Evolutionary conservation across 192 early-diverging fungal species (phyloP), one percentile per base, ranked within the genome.

Genomic region (Coemansia sp.): DNA sequence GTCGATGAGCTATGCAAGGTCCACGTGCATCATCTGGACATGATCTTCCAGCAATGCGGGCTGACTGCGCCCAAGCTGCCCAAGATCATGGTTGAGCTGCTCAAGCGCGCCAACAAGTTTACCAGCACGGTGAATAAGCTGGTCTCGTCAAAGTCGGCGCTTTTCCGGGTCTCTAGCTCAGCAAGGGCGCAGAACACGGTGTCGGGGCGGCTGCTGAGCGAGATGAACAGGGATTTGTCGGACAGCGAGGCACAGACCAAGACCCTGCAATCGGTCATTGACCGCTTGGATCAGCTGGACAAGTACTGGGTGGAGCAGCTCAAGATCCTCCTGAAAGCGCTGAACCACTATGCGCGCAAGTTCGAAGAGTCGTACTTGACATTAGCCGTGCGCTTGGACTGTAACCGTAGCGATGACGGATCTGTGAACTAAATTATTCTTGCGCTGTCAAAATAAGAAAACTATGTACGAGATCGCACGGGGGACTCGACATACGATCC

Each of bases 1-100:
- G 90, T 97, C 23, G 93, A 97, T 54, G 87, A 95, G 23, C 81
- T 99, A 36, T 64, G 90, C 12, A 72, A 84, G 57, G 75, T 83
- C 30, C 94, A 96, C 64, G 80, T 82, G 5, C 87, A 90, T 39
- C 93, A 93, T 45, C 63, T 96, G 44, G 92, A 94, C 55, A 80
- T 83, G 5, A 94, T 90, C 48, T 81, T 97, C 32, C 92, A 90
- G 64, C 89, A 96, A 63, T 94, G 89, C 58, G 90, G 95, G 81
- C 60, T 97, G 18, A 93, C 88, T 8, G 88, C 89, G 40, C 67
- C 81, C 11, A 92, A 89, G 51, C 76, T 97, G 28, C 76, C 96
- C 53, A 82, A 89, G 79, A 89, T 91, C 34, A 40, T 62, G 43
- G 36, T 62, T 34, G 66, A 71, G 45, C 44, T 81, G 39, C 64